phyloP scores from a whole-genome alignment of 2,329 filamentous ascomycete genomes.

The Arthrobotrys musiformis region DNA sequence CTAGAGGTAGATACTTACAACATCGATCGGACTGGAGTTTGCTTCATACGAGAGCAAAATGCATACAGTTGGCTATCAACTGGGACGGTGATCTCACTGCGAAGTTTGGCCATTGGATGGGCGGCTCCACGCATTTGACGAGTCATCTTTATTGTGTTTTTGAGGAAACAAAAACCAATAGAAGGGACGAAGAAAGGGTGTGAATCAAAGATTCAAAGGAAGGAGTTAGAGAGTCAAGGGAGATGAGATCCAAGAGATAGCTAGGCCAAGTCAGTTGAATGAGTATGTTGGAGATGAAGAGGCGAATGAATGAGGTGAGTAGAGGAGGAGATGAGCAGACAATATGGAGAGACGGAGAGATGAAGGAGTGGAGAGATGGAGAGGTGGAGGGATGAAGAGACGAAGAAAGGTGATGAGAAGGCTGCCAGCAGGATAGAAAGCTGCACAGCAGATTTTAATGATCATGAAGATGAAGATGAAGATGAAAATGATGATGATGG shows the following conservation, averaged over 20 bases:
- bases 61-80: slow-evolving; percentile 39
- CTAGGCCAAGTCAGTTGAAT: neutral
- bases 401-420: neutral
- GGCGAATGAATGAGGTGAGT: no score
- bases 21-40: slow-evolving; percentile 48
- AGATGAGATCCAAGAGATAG: neutral
- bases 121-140: slow-evolving; percentile 15
- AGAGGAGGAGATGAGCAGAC: no score
- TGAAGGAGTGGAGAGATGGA: no score
- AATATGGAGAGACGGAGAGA: no score
- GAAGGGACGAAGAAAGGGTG: neutral
- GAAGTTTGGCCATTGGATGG: neutral
- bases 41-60: slow-evolving; percentile 47
- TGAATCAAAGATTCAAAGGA: slow-evolving; percentile 1
- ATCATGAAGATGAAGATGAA: neutral
- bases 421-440: slow-evolving; percentile 2
- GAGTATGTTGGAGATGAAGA: neutral
- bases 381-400: no score
- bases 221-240: neutral
- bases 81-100: slow-evolving; percentile 32
- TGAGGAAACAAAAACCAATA: neutral
- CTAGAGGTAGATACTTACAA: slow-evolving; percentile 30
- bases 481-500: neutral
- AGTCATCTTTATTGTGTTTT: slow-evolving; percentile 30
- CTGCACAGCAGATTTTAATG: slow-evolving; percentile 14